Evolutionary conservation across 495 filamentous ascomycete genomes (phyloP).

Genomic region (Niebla homalea): DNA sequence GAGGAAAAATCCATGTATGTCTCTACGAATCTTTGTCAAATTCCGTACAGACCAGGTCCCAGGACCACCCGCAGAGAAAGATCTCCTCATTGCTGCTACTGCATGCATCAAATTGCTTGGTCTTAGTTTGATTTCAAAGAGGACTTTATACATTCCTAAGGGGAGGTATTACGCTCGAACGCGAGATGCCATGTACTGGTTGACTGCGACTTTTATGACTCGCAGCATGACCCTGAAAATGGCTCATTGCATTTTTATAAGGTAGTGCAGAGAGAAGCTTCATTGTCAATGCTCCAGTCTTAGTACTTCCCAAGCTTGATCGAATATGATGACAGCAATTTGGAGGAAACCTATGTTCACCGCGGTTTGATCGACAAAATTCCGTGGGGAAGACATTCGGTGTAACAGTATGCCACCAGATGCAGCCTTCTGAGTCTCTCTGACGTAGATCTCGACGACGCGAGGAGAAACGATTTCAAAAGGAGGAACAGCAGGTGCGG

Average conservation of each 20-base stretch:
- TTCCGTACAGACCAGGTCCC: slow-evolving; percentile 3
- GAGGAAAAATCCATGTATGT: neutral
- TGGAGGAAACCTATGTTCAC: slow-evolving; percentile 5
- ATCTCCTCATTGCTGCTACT: slow-evolving; percentile 4
- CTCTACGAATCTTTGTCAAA: neutral
- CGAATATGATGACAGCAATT: slow-evolving; percentile 2
- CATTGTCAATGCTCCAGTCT: slow-evolving; percentile 4
- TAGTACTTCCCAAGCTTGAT: slow-evolving; percentile 2
- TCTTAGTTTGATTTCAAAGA: slow-evolving; percentile 7
- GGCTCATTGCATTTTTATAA: slow-evolving; percentile 1
- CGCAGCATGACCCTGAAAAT: slow-evolving; percentile 6
- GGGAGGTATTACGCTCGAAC: slow-evolving; percentile 4
- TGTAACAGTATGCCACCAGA: neutral
- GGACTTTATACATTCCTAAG: slow-evolving; percentile 11
- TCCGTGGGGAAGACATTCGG: slow-evolving; percentile 4
- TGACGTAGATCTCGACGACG: neutral
- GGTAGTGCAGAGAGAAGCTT: slow-evolving; percentile 3
- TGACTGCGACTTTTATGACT: slow-evolving; percentile 8
- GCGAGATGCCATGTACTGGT: slow-evolving; percentile 10
- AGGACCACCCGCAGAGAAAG: slow-evolving; percentile 9
- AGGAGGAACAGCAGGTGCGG: neutral
- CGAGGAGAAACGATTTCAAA: neutral
- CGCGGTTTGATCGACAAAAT: slow-evolving; percentile 3
- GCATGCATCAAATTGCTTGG: slow-evolving; percentile 8
- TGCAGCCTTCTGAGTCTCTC: no score